Evolutionary conservation across 2,329 filamentous ascomycete genomes (phyloP).

Genomic region (Fusarium nematophilum): DNA sequence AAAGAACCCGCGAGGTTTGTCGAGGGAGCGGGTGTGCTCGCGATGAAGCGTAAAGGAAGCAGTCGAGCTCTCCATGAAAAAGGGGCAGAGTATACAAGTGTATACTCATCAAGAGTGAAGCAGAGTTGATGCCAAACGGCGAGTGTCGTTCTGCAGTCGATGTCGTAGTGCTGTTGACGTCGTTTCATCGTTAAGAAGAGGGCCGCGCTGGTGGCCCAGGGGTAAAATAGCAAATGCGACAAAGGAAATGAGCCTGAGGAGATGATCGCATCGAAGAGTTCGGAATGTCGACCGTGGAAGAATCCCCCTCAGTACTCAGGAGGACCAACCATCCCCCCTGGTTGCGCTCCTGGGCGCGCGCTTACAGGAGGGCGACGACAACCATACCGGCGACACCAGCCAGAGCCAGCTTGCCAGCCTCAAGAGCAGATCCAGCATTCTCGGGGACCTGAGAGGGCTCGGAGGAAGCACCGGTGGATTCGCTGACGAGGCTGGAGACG

Average conservation of each 20-base stretch:
- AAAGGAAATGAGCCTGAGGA: slow-evolving; percentile 33
- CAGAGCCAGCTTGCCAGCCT: slow-evolving; percentile 57
- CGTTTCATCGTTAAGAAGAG: slow-evolving; percentile 44
- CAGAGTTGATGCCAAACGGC: slow-evolving; percentile 30
- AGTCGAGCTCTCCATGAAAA: slow-evolving; percentile 39
- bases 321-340: not conserved
- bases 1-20: slow-evolving; percentile 31
- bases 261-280: slow-evolving; percentile 34
- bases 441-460: slow-evolving; percentile 51
- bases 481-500: slow-evolving; percentile 39
- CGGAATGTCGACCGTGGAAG: slow-evolving; percentile 26
- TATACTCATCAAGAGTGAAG: slow-evolving; percentile 42
- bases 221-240: slow-evolving; percentile 33
- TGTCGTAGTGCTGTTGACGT: slow-evolving; percentile 41
- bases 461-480: slow-evolving; percentile 38
- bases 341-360: slow-evolving; percentile 3
- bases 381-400: slow-evolving; percentile 63
- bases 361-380: slow-evolving; percentile 64
- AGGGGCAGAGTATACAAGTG: slow-evolving; percentile 37
- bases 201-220: slow-evolving; percentile 26
- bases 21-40: slow-evolving; percentile 34
- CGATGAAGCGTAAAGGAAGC: slow-evolving; percentile 44
- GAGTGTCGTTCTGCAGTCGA: slow-evolving; percentile 35
- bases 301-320: slow-evolving; percentile 9
- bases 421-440: slow-evolving; percentile 58